Conservation (phyloP, 169 alveolate genomes). For the Plasmodium inui region DNA sequence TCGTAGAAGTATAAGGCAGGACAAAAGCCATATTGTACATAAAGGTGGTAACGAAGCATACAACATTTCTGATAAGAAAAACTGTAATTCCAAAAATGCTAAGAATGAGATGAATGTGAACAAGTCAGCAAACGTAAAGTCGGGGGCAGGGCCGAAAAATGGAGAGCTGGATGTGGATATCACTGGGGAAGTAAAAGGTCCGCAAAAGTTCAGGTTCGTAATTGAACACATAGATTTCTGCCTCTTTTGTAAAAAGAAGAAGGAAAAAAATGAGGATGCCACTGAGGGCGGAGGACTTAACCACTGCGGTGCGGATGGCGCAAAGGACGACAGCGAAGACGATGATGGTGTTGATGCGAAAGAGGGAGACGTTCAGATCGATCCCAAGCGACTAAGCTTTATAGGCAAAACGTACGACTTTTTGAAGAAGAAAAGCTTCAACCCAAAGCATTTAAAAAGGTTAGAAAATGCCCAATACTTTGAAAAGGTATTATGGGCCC, state of each 20-base stretch:
- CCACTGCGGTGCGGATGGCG: neutral
- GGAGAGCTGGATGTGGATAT: neutral
- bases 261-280: neutral
- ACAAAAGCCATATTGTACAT: neutral
- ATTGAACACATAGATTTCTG: slow-evolving; percentile 67
- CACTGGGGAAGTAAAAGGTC: neutral
- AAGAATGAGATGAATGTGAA: slow-evolving; percentile 13
- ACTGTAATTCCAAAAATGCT: neutral
- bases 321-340: neutral
- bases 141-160: slow-evolving; percentile 2
- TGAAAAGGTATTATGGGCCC: slow-evolving; percentile 63
- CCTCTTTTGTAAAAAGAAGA: slow-evolving; percentile 20
- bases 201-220: slow-evolving; percentile 24
- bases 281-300: neutral
- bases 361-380: neutral
- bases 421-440: slow-evolving; percentile 48
- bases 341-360: neutral
- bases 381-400: neutral
- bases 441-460: slow-evolving; percentile 43
- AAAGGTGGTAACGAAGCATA: neutral
- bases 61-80: neutral
- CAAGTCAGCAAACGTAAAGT: neutral
- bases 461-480: slow-evolving; percentile 70
- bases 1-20: neutral
- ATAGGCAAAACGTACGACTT: slow-evolving; percentile 68